Conservation (phyloP, 768 basidiomycete genomes). For the Pluteus cervinus region DNA sequence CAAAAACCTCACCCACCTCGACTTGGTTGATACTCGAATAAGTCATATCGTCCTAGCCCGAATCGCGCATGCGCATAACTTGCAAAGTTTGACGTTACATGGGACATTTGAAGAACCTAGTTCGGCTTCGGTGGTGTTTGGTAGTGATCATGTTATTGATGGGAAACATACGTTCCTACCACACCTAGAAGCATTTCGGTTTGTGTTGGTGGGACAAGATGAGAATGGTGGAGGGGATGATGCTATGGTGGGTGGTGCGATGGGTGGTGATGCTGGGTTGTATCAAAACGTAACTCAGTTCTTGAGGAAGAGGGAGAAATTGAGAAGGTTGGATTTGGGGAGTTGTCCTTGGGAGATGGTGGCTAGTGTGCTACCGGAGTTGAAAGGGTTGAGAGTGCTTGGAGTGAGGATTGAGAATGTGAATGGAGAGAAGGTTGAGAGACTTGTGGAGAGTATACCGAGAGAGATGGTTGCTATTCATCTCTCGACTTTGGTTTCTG, state of each 20-base stretch:
- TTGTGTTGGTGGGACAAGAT: slow-evolving; percentile 59
- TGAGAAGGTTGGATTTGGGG: slow-evolving; percentile 56
- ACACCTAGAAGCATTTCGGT: slow-evolving; percentile 55
- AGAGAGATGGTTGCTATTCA: slow-evolving; percentile 47
- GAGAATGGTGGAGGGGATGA: slow-evolving; percentile 28
- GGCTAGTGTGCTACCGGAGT: slow-evolving; percentile 41
- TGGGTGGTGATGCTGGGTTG: slow-evolving; percentile 24
- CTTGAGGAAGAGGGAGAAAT: slow-evolving; percentile 37
- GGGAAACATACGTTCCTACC: slow-evolving; percentile 56
- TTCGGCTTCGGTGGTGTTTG: slow-evolving; percentile 54
- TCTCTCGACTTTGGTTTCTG: slow-evolving; percentile 43
- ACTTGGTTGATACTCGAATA: slow-evolving; percentile 66
- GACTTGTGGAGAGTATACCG: slow-evolving; percentile 37
- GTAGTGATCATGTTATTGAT: slow-evolving; percentile 54
- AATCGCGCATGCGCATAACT: slow-evolving; percentile 55
- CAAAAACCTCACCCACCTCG: slow-evolving; percentile 61
- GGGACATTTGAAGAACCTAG: slow-evolving; percentile 57
- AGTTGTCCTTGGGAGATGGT: slow-evolving; percentile 63
- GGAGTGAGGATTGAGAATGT: slow-evolving; percentile 52
- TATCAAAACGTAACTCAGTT: slow-evolving; percentile 53
- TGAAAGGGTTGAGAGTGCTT: slow-evolving; percentile 47
- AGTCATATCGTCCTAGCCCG: slow-evolving; percentile 57
- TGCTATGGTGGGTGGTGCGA: slow-evolving; percentile 56
- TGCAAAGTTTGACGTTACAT: slow-evolving; percentile 59
- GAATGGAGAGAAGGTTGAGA: slow-evolving; percentile 25